These are phyloP conservation scores for Xylaria sp. DNA, from an alignment of 2,329 filamentous ascomycete genomes.

Conservation along the genomic window DNA sequence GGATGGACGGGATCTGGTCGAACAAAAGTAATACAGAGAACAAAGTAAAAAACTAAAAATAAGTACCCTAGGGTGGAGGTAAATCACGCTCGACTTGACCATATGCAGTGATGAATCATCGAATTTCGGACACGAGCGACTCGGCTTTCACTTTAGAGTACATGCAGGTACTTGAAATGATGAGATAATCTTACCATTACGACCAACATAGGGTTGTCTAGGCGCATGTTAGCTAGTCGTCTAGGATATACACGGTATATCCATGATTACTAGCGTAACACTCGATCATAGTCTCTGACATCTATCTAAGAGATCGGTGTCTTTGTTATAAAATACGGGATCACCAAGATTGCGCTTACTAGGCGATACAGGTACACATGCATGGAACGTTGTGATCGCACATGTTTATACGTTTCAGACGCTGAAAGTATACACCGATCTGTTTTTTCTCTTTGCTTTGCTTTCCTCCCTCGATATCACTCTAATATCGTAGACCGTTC, in stretches of 20 bases:
- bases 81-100: neutral
- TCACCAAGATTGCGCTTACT: neutral
- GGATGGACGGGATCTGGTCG: no score
- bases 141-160: neutral
- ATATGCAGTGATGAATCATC: conserved; percentile 40
- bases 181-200: conserved; percentile 10
- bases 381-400: neutral
- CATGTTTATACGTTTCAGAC: no score
- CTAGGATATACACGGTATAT: neutral
- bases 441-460: neutral
- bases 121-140: conserved; percentile 13
- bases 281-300: conserved; percentile 20
- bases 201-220: conserved; percentile 8
- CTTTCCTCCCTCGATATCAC: neutral
- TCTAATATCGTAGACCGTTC: neutral
- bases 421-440: neutral
- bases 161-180: conserved; percentile 15
- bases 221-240: neutral
- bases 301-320: conserved; percentile 13
- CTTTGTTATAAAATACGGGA: conserved; percentile 1
- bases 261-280: conserved; percentile 2
- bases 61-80: no score
- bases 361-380: neutral
- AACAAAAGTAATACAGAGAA: neutral
- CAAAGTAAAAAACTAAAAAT: neutral